Evolutionary conservation across 345 rosid species (phyloP), one percentile per base, ranked within the genome.

Genomic region (Gossypium anomalum): DNA sequence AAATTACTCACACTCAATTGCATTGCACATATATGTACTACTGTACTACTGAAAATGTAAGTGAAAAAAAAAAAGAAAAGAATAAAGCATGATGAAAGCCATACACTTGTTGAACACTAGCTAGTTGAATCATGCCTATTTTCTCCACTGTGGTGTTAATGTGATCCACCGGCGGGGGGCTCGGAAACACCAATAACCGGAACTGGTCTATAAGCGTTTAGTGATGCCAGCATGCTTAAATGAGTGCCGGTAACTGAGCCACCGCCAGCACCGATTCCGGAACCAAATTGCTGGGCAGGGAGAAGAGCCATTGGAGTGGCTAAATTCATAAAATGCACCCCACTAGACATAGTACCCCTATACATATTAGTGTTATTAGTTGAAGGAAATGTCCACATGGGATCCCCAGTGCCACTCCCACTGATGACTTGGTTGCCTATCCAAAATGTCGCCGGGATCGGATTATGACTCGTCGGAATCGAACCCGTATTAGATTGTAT

Each of bases 291-390:
- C 71, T 90, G 97, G 43, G 92, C 87, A 1, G 95, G 76, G 76
- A 90, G 79, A 67, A 88, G 82, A 78, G 95, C 86, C 86, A 92
- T 82, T 0, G 93, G 93, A 43, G 89, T 74, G 17, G 91, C 88
- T 70, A 90, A 87, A 67, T 93, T 93, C 96, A 93, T 85, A 27
- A 93, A 82, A 84, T 90, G 98, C 60, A 93, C 79, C 45, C 92
- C 93, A 65, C 82, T 82, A 0, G 90, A 76, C 77, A 78, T 70
- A 3, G 83, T 65, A 22, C 86, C 82, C 63, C 86, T 78, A 60
- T 81, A 77, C 79, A 81, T 73, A 56, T 77, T 77, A 75, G 47
- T 80, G 49, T 71, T 81, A 59, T 67, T 52, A 48, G 69, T 67
- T 11, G 84, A 75, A 65, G 89, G 86, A 77, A 84, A 83, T 38